Evolutionary conservation across 2,329 filamentous ascomycete species (phyloP).

Genomic region (Achaetomium macrosporum): DNA sequence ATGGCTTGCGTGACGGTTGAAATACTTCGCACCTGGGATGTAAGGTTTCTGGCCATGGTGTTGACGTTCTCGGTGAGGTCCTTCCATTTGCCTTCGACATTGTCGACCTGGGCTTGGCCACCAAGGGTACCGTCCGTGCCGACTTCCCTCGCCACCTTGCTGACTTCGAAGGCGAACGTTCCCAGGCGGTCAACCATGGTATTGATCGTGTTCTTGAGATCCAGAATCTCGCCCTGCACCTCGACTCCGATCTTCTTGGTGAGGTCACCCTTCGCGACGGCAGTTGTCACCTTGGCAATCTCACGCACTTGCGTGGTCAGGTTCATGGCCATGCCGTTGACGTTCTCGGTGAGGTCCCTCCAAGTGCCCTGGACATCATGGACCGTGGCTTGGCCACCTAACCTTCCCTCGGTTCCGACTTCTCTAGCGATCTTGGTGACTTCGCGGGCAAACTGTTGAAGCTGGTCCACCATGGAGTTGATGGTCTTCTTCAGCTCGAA

Average conservation of each 20-base stretch:
- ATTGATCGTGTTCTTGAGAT: slow-evolving; percentile 96
- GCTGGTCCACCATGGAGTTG: slow-evolving; percentile 98
- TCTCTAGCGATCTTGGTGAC: slow-evolving; percentile 95
- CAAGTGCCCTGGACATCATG: slow-evolving; percentile 96
- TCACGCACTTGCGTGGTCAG: slow-evolving; percentile 95
- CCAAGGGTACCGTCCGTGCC: slow-evolving; percentile 92
- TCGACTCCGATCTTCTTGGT: slow-evolving; percentile 95
- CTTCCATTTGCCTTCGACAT: slow-evolving; percentile 97
- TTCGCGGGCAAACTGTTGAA: slow-evolving; percentile 94
- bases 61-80: slow-evolving; percentile 90
- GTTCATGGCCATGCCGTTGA: slow-evolving; percentile 99
- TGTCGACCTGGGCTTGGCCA: slow-evolving; percentile 87
- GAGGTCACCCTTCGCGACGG: slow-evolving; percentile 87
- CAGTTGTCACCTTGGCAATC: slow-evolving; percentile 93
- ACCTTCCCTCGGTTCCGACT: slow-evolving; percentile 89
- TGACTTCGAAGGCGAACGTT: slow-evolving; percentile 94
- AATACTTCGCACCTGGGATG: slow-evolving; percentile 76
- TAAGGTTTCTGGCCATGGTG: slow-evolving; percentile 65
- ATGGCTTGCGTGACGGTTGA: slow-evolving; percentile 93
- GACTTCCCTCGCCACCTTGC: slow-evolving; percentile 90
- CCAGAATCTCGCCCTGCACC: slow-evolving; percentile 87
- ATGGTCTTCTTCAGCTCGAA: slow-evolving; percentile 95
- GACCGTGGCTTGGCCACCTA: slow-evolving; percentile 91
- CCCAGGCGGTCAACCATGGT: slow-evolving; percentile 97
- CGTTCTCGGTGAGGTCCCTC: slow-evolving; percentile 90